Conservation (phyloP, 2,329 filamentous ascomycete genomes). For the Calonectria ilicicola region DNA sequence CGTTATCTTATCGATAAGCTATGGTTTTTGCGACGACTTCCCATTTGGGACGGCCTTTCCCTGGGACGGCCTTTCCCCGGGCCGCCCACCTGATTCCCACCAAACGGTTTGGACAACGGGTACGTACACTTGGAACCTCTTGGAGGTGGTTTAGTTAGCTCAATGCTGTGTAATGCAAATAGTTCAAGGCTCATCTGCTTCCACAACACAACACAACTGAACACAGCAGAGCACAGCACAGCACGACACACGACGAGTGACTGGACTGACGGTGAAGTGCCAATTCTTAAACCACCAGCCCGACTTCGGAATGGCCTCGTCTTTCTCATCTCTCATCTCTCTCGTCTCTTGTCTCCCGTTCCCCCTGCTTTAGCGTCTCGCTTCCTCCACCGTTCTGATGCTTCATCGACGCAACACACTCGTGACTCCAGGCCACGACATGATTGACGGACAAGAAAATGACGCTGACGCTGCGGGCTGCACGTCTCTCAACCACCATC, state of each 20-base stretch:
- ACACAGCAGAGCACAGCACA: no score
- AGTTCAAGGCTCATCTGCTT: neutral
- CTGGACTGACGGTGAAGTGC: neutral
- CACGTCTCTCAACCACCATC: neutral
- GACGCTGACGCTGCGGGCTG: neutral
- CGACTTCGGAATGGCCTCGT: neutral
- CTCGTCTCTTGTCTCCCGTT: neutral
- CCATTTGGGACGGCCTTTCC: neutral
- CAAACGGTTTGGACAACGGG: neutral
- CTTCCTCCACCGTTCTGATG: neutral
- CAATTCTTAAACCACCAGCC: neutral
- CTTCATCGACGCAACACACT: neutral
- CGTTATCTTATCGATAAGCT: slow-evolving; percentile 49
- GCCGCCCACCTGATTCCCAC: neutral
- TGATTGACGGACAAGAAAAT: neutral
- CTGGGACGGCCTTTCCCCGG: neutral
- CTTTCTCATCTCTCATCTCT: neutral
- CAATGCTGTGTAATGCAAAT: neutral
- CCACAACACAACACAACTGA: neutral
- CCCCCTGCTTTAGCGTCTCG: slow-evolving; percentile 10
- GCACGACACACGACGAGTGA: neutral
- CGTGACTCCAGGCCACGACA: neutral
- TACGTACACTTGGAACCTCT: neutral
- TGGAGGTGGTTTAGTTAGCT: neutral
- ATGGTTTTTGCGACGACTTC: neutral